Percentiles rank a stretch among this genome's conserved stretches.
Evolutionary conservation across 257 asterid genomes (phyloP).

Genomic region (Linderniella brevidens): DNA sequence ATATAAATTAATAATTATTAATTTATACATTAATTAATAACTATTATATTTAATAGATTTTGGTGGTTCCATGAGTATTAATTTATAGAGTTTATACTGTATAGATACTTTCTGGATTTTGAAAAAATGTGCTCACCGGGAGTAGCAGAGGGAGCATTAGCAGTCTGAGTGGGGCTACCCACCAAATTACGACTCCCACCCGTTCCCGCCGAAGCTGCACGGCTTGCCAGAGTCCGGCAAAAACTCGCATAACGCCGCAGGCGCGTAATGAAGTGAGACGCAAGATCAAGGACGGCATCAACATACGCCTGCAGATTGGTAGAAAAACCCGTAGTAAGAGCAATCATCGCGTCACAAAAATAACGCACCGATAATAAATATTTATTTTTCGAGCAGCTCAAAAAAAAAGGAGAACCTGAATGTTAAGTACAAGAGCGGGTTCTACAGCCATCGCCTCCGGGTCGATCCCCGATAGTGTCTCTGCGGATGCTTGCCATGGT

Average conservation of each 20-base stretch:
- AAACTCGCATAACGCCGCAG: conserved; percentile 98
- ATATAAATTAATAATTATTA: too few species aligned
- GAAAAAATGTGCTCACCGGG: conserved; percentile 44
- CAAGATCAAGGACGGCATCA: conserved; percentile 95
- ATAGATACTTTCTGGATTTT: conserved; percentile 6
- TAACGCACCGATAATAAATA: neutral
- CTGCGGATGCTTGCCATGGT: conserved; percentile 95
- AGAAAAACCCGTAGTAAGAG: conserved; percentile 9
- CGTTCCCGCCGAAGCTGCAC: conserved; percentile 86
- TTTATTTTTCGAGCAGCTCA: neutral
- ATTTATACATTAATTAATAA: too few species aligned
- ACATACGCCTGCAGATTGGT: conserved; percentile 77
- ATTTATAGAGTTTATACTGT: too few species aligned
- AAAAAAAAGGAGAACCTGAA: conserved; percentile 45
- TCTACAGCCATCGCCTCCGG: conserved; percentile 93
- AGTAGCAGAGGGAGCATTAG: conserved; percentile 50
- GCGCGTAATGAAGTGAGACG: conserved; percentile 95
- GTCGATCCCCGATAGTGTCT: conserved; percentile 55
- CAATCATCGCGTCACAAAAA: neutral
- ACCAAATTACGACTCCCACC: conserved; percentile 91
- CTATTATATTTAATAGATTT: too few species aligned
- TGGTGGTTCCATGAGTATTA: too few species aligned
- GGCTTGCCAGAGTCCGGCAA: conserved; percentile 97
- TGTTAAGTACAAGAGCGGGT: conserved; percentile 66
- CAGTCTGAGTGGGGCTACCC: conserved; percentile 73